These are phyloP conservation scores for Clohesyomyces aquaticus DNA, from an alignment of 495 filamentous ascomycete genomes.

Conservation along the genomic window DNA sequence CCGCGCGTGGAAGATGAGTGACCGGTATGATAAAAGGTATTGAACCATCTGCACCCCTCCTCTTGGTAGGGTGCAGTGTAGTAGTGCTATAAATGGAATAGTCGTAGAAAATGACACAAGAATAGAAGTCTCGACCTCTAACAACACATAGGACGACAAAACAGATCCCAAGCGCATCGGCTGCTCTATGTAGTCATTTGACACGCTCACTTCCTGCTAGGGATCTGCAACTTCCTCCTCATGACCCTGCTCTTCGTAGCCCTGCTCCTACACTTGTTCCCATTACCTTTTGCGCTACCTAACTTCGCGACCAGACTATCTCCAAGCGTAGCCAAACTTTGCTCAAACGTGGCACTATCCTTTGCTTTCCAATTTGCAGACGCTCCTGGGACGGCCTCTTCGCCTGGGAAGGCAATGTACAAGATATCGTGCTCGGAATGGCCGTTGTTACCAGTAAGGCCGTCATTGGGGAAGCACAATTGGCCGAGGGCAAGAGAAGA, in stretches of 20 bases:
- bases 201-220: background rate
- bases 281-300: too few relatives aligned
- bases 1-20: too few relatives aligned
- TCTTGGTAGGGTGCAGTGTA: too few relatives aligned
- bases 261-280: background rate
- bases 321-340: constrained; percentile 18
- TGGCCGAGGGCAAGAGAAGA: constrained; percentile 61
- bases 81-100: too few relatives aligned
- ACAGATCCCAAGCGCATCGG: background rate
- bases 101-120: too few relatives aligned
- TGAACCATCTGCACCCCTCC: too few relatives aligned
- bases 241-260: constrained; percentile 13
- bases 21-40: too few relatives aligned
- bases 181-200: too few relatives aligned
- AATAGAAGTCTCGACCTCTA: too few relatives aligned
- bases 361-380: constrained; percentile 22
- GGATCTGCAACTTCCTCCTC: constrained; percentile 13
- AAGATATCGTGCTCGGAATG: constrained; percentile 33
- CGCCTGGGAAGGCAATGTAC: constrained; percentile 38
- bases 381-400: constrained; percentile 16
- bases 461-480: constrained; percentile 54
- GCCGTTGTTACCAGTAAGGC: constrained; percentile 29
- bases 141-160: background rate
- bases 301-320: constrained; percentile 34
- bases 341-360: constrained; percentile 24